Evolutionary conservation across 352 stramenopile species (phyloP).

Genomic region (Phytopythium delawarense): DNA sequence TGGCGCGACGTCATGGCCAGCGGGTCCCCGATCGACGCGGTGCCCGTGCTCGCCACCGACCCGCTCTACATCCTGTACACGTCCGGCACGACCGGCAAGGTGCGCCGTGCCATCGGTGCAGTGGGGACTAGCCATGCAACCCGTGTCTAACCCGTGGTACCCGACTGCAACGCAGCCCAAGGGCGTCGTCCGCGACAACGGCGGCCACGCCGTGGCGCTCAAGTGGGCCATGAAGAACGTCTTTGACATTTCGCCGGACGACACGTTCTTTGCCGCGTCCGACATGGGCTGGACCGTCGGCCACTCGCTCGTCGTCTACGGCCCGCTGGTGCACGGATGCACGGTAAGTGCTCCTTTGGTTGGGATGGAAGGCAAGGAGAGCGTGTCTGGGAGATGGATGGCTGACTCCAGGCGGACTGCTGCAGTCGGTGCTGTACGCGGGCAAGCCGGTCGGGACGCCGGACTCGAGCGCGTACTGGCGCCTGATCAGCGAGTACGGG

Average conservation of each 20-base stretch:
- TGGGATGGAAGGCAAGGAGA: background rate
- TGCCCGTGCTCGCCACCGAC: slow-evolving; percentile 49
- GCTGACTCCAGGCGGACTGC: background rate
- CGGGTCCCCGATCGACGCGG: slow-evolving; percentile 27
- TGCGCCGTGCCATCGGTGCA: background rate
- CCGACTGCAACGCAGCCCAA: slow-evolving; percentile 37
- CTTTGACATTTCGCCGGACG: slow-evolving; percentile 58
- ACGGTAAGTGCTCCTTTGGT: slow-evolving; percentile 26
- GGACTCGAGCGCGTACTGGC: slow-evolving; percentile 85
- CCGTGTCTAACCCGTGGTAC: background rate
- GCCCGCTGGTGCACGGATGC: slow-evolving; percentile 80
- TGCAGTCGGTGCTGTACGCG: slow-evolving; percentile 83
- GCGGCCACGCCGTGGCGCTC: slow-evolving; percentile 78
- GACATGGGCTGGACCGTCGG: slow-evolving; percentile 91
- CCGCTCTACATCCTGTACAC: slow-evolving; percentile 84
- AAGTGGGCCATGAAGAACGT: slow-evolving; percentile 83
- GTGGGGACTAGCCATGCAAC: background rate
- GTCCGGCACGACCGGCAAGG: slow-evolving; percentile 62
- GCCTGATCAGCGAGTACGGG: slow-evolving; percentile 77
- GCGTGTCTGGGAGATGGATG: background rate
- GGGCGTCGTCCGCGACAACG: slow-evolving; percentile 73
- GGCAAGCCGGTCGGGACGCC: slow-evolving; percentile 87
- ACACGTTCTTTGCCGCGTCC: slow-evolving; percentile 81
- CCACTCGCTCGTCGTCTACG: slow-evolving; percentile 89
- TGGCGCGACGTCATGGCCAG: slow-evolving; percentile 50